Evolutionary conservation across 805 yeast species (phyloP).

Genomic region (Monosporozyma siamensis): DNA sequence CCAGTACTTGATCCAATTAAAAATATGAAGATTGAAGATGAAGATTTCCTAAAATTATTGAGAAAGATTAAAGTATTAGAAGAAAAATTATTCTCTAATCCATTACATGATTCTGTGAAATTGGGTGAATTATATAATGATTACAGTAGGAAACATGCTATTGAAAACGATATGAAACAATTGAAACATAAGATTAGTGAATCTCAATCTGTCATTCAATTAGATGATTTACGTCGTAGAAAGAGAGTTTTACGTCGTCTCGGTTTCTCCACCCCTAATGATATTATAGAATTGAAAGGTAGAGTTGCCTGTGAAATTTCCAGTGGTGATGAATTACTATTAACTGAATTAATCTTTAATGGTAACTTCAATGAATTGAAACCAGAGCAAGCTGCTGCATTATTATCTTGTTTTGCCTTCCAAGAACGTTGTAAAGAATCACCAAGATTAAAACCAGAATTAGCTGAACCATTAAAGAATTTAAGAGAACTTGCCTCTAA

Average conservation of each 20-base stretch:
- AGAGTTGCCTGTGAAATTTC: constrained; percentile 95
- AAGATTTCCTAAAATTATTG: constrained; percentile 59
- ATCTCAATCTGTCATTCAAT: constrained; percentile 84
- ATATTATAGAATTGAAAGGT: constrained; percentile 91
- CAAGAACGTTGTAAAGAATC: constrained; percentile 89
- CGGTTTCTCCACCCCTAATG: constrained; percentile 79
- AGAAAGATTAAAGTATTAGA: constrained; percentile 79
- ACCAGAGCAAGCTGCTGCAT: constrained; percentile 86
- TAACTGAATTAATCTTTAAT: constrained; percentile 89
- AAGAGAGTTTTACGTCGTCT: constrained; percentile 87
- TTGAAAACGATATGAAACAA: constrained; percentile 49
- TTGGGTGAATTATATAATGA: constrained; percentile 53
- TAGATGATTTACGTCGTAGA: constrained; percentile 88
- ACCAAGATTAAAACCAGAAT: constrained; percentile 77
- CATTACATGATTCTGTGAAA: constrained; percentile 52
- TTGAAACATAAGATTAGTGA: constrained; percentile 61
- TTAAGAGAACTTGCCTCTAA: constrained; percentile 86
- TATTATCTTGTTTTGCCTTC: constrained; percentile 90
- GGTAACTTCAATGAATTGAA: constrained; percentile 86
- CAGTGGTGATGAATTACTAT: constrained; percentile 71
- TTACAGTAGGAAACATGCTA: constrained; percentile 54
- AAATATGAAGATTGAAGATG: constrained; percentile 86
- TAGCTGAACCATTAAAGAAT: constrained; percentile 84
- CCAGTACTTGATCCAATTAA: constrained; percentile 87
- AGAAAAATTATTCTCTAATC: constrained; percentile 59